Evolutionary conservation across 495 filamentous ascomycete species (phyloP).

Genomic region (Neurospora sp.): DNA sequence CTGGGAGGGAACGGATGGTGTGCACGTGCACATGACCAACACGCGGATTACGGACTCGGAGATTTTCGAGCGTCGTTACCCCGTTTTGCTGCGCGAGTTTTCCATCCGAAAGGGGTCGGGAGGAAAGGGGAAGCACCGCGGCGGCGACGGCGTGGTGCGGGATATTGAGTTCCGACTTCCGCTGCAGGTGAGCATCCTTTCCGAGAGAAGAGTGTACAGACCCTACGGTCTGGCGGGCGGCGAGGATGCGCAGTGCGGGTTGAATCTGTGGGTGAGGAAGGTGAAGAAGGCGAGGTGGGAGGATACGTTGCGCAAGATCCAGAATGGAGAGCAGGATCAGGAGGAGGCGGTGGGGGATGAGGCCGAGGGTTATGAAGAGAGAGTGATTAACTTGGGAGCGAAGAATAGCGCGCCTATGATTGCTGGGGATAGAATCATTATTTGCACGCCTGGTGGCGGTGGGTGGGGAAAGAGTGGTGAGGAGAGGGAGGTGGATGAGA

Average conservation of each 20-base stretch:
- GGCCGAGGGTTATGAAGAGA: constrained; percentile 44
- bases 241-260: constrained; percentile 62
- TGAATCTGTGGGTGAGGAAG: constrained; percentile 80
- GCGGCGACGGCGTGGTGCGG: constrained; percentile 82
- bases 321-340: constrained; percentile 19
- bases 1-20: constrained; percentile 84
- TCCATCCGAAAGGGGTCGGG: constrained; percentile 58
- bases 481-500: constrained; percentile 31
- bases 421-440: constrained; percentile 74
- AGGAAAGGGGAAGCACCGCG: constrained; percentile 64
- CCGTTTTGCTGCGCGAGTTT: constrained; percentile 77
- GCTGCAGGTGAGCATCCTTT: constrained; percentile 80
- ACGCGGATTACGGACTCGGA: constrained; percentile 94
- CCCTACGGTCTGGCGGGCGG: constrained; percentile 91
- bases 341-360: constrained; percentile 19
- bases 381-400: constrained; percentile 73
- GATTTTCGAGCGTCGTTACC: constrained; percentile 91
- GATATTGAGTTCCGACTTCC: constrained; percentile 93
- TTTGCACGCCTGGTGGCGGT: constrained; percentile 60
- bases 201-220: constrained; percentile 73
- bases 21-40: constrained; percentile 99
- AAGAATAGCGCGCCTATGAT: constrained; percentile 91
- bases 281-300: constrained; percentile 42
- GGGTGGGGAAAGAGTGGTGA: constrained; percentile 58
- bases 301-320: constrained; percentile 26